Conservation (phyloP, 176 grass and related monocot genomes). For the Elaeis guineensis region DNA sequence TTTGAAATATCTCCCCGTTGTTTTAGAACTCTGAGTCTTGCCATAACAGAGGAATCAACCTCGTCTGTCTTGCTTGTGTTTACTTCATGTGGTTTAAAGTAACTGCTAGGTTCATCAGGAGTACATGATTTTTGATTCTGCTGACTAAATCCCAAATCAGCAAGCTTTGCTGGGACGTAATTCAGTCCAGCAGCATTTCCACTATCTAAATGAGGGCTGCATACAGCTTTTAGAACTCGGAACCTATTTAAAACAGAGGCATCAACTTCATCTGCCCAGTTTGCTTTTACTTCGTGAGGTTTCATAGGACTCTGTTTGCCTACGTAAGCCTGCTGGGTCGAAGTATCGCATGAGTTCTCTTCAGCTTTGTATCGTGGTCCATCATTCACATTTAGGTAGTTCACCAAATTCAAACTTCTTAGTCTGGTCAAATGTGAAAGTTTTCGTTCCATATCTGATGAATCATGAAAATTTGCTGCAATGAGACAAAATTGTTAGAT, state of each 20-base stretch:
- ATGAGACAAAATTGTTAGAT: not conserved
- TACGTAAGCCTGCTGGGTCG: slow-evolving; percentile 10
- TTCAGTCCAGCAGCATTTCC: too few species aligned
- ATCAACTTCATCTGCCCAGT: slow-evolving; percentile 19
- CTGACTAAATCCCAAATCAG: too few species aligned
- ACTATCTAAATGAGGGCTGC: too few species aligned
- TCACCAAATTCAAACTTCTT: too few species aligned
- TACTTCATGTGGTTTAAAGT: too few species aligned
- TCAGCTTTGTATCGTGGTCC: slow-evolving; percentile 21
- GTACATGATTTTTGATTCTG: too few species aligned
- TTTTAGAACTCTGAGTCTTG: too few species aligned
- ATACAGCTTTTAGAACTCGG: slow-evolving; percentile 22
- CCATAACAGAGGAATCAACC: too few species aligned
- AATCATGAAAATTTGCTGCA: slow-evolving; percentile 22
- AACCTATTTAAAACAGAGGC: slow-evolving; percentile 45
- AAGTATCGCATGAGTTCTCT: slow-evolving; percentile 11
- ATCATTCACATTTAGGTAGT: not conserved
- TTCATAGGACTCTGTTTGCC: slow-evolving; percentile 10
- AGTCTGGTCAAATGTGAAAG: not conserved
- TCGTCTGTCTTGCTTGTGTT: too few species aligned
- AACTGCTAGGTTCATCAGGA: too few species aligned
- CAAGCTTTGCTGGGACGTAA: too few species aligned
- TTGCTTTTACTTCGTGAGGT: slow-evolving; percentile 5
- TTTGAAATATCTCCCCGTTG: too few species aligned
- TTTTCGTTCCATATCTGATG: not conserved